phyloP scores from a whole-genome alignment of 163 green algal genomes.

The Scenedesmus sp. region DNA sequence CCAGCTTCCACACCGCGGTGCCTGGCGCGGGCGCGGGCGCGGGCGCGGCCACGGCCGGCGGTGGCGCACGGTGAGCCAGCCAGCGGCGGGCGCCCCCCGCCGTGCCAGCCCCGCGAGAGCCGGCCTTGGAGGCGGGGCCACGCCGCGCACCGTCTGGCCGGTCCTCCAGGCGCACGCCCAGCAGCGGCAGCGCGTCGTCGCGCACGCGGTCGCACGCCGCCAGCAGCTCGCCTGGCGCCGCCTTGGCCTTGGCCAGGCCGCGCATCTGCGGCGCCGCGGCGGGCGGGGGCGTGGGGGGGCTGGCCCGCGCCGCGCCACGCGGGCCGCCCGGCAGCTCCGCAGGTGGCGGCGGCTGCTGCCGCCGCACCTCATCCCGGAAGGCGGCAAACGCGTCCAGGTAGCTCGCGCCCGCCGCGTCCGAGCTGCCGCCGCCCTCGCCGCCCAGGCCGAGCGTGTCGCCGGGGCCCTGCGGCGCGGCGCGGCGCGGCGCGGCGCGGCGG shows the following conservation, averaged over 20 bases:
- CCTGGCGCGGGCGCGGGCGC: slow-evolving; percentile 57
- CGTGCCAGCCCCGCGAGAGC: no score
- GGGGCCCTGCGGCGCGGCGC: slow-evolving; percentile 30
- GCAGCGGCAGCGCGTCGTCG: slow-evolving; percentile 83
- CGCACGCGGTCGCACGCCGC: slow-evolving; percentile 77
- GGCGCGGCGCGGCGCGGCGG: no score
- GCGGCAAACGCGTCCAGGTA: slow-evolving; percentile 79
- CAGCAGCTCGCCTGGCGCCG: slow-evolving; percentile 58
- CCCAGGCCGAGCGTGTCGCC: slow-evolving; percentile 58
- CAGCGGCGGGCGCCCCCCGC: no score
- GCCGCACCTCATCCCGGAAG: slow-evolving; percentile 87
- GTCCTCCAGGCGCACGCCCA: slow-evolving; percentile 96
- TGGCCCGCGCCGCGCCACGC: no score
- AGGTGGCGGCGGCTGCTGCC: no score
- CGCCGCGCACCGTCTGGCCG: slow-evolving; percentile 69
- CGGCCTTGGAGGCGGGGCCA: no score
- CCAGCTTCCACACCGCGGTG: slow-evolving; percentile 89
- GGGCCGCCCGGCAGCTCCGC: no score
- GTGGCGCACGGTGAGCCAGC: no score
- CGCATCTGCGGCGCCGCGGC: slow-evolving; percentile 43
- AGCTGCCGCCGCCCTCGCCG: slow-evolving; percentile 22
- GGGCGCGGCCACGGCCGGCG: no score
- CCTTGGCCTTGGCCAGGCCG: slow-evolving; percentile 61
- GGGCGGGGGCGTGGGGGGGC: no score
- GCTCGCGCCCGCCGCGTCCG: slow-evolving; percentile 35